phyloP scores from a whole-genome alignment of 495 filamentous ascomycete species.

The Penicillium roqueforti region DNA sequence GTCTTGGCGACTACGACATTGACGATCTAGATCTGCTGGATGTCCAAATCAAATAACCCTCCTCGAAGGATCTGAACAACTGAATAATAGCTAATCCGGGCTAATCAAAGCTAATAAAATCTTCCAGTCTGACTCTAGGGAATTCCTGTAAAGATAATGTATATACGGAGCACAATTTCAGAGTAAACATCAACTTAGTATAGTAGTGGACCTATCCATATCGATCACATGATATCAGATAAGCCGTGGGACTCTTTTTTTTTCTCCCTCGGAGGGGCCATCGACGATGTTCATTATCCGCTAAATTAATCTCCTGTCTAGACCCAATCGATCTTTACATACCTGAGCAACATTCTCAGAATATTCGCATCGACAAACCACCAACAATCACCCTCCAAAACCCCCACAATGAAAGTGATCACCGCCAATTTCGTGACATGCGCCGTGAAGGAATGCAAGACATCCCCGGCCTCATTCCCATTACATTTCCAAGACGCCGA shows the following conservation, averaged over 20 bases:
- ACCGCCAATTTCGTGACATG: constrained; percentile 97
- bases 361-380: not conserved
- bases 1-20: constrained; percentile 67
- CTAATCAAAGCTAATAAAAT: constrained; percentile 1
- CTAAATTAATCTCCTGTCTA: not conserved
- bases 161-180: not conserved
- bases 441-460: constrained; percentile 90
- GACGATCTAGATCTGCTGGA: constrained; percentile 75
- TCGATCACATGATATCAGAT: constrained; percentile 19
- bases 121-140: not conserved
- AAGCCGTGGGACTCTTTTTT: constrained; percentile 13
- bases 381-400: not conserved
- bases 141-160: not conserved
- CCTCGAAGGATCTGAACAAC: not conserved
- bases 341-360: not conserved
- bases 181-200: too few species aligned
- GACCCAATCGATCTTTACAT: not conserved
- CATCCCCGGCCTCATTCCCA: constrained; percentile 69
- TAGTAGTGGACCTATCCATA: not conserved
- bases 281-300: not conserved
- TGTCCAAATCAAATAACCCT: constrained; percentile 55
- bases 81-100: not conserved
- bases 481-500: constrained; percentile 89
- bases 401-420: constrained; percentile 70
- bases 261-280: constrained; percentile 8